These are phyloP conservation scores for Calonectria leucothoes DNA, from an alignment of 2,329 filamentous ascomycete species.

Conservation along the genomic window DNA sequence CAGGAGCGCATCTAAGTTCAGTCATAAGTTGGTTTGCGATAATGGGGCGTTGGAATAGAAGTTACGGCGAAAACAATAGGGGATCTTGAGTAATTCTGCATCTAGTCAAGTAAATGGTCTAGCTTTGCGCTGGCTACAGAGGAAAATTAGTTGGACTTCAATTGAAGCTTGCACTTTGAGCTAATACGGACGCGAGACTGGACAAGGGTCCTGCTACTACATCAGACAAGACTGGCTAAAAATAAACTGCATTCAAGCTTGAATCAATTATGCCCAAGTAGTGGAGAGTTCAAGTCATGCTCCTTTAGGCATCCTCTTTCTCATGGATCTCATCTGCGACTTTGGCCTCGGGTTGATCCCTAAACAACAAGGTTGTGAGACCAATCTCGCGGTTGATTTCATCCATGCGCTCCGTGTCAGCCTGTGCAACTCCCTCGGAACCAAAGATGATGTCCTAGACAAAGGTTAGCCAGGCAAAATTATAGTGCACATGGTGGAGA, in stretches of 20 bases:
- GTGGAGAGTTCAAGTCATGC: no score
- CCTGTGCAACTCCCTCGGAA: conserved; percentile 72
- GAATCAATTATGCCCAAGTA: background rate
- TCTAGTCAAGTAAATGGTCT: background rate
- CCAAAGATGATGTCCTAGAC: conserved; percentile 73
- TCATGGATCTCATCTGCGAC: background rate
- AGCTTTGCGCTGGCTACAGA: background rate
- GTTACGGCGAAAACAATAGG: background rate
- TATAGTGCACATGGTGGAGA: background rate
- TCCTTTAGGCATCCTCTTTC: background rate
- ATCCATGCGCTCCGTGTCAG: conserved; percentile 77
- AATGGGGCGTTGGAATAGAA: background rate
- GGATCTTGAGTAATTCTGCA: background rate
- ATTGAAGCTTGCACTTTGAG: background rate
- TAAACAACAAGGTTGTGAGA: conserved; percentile 45
- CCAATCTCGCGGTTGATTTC: conserved; percentile 79
- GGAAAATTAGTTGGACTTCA: background rate
- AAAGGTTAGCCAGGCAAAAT: background rate
- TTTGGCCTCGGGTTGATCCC: background rate
- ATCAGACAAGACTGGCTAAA: background rate
- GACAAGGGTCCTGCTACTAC: background rate
- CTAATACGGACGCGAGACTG: background rate
- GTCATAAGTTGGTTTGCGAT: background rate
- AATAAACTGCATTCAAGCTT: background rate
- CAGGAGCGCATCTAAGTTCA: background rate